phyloP scores from a whole-genome alignment of 345 rosid species.

The Gossypium longicalyx region DNA sequence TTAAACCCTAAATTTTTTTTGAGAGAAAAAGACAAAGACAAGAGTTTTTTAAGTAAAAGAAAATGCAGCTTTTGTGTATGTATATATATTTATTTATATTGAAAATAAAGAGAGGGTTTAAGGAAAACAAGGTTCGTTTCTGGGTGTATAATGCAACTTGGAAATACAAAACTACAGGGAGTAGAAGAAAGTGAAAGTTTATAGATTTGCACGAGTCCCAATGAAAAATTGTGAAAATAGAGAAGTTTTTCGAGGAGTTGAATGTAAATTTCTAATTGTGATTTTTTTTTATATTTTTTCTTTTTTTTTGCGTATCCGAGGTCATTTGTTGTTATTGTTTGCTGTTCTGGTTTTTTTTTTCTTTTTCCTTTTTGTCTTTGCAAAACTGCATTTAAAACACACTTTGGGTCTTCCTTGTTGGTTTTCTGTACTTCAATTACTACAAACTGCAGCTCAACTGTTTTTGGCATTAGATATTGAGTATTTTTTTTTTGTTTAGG shows the following conservation, averaged over 20 bases:
- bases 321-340: conserved; percentile 14
- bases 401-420: not conserved
- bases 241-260: not conserved
- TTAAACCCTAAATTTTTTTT: conserved; percentile 20
- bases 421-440: not conserved
- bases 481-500: not conserved
- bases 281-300: not conserved
- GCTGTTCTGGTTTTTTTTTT: not conserved
- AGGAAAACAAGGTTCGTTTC: conserved; percentile 6
- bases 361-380: not conserved
- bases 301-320: conserved; percentile 25
- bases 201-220: conserved; percentile 20
- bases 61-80: not conserved
- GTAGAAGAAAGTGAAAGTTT: not conserved
- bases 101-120: not conserved
- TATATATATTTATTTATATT: not conserved
- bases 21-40: not conserved
- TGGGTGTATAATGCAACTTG: not conserved
- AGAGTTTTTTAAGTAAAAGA: not conserved
- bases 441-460: not conserved
- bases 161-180: not conserved
- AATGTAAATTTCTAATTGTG: not conserved
- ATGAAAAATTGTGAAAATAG: not conserved
- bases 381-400: conserved; percentile 3
- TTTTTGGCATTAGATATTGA: not conserved